Evolutionary conservation across 208 protist genomes (phyloP).

Genomic region (Leishmania tropica): DNA sequence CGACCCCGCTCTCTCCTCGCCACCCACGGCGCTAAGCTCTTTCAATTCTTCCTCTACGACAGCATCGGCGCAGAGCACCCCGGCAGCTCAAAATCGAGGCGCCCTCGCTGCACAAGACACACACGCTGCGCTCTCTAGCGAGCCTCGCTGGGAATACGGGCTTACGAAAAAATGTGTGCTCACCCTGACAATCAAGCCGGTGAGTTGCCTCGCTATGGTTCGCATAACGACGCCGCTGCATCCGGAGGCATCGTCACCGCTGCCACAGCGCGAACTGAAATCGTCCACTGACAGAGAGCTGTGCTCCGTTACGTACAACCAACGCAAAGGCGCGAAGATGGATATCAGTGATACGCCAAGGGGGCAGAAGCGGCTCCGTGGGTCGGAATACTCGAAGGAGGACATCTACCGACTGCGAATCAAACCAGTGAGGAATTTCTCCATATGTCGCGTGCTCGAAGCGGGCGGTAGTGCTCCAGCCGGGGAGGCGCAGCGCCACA

Average conservation of each 20-base stretch:
- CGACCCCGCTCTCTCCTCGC: no score
- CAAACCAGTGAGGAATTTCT: background rate
- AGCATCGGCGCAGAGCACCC: background rate
- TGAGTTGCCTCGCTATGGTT: conserved; percentile 1
- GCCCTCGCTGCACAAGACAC: background rate
- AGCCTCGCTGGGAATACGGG: background rate
- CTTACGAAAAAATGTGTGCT: background rate
- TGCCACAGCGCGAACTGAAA: background rate
- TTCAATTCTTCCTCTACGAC: background rate
- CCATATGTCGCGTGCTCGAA: background rate
- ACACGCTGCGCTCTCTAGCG: background rate
- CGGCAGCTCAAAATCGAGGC: background rate
- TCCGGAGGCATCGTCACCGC: background rate
- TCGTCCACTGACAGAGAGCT: background rate
- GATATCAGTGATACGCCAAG: background rate
- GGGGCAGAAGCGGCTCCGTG: background rate
- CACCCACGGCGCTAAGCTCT: background rate
- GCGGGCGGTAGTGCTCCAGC: background rate
- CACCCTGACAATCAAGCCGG: conserved; percentile 2
- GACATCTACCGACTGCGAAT: conserved; percentile 1
- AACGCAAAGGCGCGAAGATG: background rate
- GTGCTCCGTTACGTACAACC: background rate
- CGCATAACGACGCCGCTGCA: background rate
- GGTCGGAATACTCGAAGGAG: conserved; percentile 1
- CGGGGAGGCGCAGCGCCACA: no score